Evolutionary conservation across 2,329 filamentous ascomycete genomes (phyloP), one percentile per base, ranked within the genome.

Genomic region (Stylonectria norvegica): DNA sequence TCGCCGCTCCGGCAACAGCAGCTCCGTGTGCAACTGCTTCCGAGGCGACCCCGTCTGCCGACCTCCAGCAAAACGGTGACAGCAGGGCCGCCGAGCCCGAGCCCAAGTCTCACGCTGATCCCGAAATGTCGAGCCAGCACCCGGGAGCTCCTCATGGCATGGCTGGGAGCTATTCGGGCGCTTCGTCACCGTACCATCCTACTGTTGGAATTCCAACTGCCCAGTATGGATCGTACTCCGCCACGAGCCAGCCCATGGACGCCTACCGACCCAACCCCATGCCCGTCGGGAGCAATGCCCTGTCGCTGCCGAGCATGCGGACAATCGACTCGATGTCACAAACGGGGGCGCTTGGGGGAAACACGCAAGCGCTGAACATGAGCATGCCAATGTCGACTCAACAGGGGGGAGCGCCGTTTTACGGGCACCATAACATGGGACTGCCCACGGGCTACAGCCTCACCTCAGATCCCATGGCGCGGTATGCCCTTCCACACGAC

Each of bases 401-500:
- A 12, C 44, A 59, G 18, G 49, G 49, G 14, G 50, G 63, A 20
- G 58, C 74, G 58, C 54, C 63, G 15, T 77, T 70, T 55, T 76
- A 75, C 46, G 50, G 58, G 47, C 68, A 54, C 51, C 69, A 47
- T 47, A 59, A 48, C 50, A 66, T 62, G 65, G 42, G 58, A 10
- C 42, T 63, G 46, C 52, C 55, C 8, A 52, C 60, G 14, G 58
- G 52, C 27, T 65, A 76, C 44, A 65, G 65, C n/a, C 56, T 77
- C 38, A 62, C 67, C 18, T 60, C 67, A 9, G 69, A 73, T 19
- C 58, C 66, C 45, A 55, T 68, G 50, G 61, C 65, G 47, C 65
- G 73, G 41, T 75, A 74, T 50, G 61, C 69, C 22, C 53, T 77
- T 25, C 66, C 72, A 20, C 68, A 69, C 36, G 75, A 77, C 40